Evolutionary conservation across 2,329 filamentous ascomycete genomes (phyloP).

Genomic region (Akanthomyces muscarius): DNA sequence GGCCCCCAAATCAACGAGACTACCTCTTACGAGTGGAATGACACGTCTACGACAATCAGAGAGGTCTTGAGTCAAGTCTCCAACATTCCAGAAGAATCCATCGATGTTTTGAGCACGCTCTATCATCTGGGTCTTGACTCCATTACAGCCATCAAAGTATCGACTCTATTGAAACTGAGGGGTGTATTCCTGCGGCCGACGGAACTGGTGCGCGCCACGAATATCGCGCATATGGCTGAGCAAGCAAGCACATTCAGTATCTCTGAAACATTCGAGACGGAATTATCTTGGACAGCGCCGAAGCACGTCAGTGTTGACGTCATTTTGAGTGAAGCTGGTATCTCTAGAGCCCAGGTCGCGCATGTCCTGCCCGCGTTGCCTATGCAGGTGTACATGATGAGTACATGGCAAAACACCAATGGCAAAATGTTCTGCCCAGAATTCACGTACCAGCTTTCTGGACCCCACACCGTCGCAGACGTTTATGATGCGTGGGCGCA

Average conservation of each 20-base stretch:
- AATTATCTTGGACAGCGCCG: slow-evolving; percentile 29
- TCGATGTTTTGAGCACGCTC: slow-evolving; percentile 60
- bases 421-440: slow-evolving; percentile 69
- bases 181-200: slow-evolving; percentile 63
- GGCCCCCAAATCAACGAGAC: background rate
- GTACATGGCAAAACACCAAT: slow-evolving; percentile 64
- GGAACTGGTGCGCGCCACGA: slow-evolving; percentile 64
- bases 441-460: slow-evolving; percentile 58
- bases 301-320: slow-evolving; percentile 33
- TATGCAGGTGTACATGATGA: slow-evolving; percentile 78
- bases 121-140: slow-evolving; percentile 89
- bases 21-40: slow-evolving; percentile 30
- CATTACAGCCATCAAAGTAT: slow-evolving; percentile 84
- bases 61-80: slow-evolving; percentile 55
- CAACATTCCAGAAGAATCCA: slow-evolving; percentile 51
- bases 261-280: background rate
- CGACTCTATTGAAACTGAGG: slow-evolving; percentile 62
- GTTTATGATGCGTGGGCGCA: slow-evolving; percentile 59
- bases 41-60: slow-evolving; percentile 38
- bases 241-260: background rate
- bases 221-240: slow-evolving; percentile 59
- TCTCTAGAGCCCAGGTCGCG: slow-evolving; percentile 48
- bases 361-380: slow-evolving; percentile 64
- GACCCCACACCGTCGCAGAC: slow-evolving; percentile 31
- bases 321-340: slow-evolving; percentile 37